These are phyloP conservation scores for Ceratocystiopsis sp. DNA, from an alignment of 2,329 filamentous ascomycete species.

Conservation along the genomic window DNA sequence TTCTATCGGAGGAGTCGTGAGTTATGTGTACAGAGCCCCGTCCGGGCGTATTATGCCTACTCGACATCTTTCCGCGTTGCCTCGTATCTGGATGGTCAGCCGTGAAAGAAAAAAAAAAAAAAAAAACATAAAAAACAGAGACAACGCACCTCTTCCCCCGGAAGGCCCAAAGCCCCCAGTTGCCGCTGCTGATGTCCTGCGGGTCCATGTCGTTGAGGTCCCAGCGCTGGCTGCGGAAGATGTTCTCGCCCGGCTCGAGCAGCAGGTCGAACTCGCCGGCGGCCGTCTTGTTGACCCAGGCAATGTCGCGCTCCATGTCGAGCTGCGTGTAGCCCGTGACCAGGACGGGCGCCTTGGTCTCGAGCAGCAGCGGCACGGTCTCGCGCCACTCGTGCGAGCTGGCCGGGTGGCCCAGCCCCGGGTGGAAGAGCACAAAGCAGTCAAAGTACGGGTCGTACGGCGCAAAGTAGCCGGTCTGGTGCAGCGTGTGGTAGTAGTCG, in stretches of 20 bases:
- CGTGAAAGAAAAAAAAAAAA: neutral
- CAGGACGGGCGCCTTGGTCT: constrained; percentile 90
- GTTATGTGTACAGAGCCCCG: neutral
- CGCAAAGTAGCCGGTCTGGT: constrained; percentile 76
- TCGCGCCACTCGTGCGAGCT: constrained; percentile 88
- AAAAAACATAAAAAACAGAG: too few relatives aligned
- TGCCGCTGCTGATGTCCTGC: constrained; percentile 84
- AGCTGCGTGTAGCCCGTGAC: constrained; percentile 91
- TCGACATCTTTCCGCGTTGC: constrained; percentile 7
- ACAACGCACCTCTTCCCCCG: constrained; percentile 72
- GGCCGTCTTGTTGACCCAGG: constrained; percentile 75
- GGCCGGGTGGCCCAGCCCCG: constrained; percentile 84
- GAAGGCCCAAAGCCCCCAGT: constrained; percentile 96
- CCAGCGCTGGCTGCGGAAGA: constrained; percentile 87
- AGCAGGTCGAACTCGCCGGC: constrained; percentile 84
- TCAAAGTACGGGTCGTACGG: constrained; percentile 98
- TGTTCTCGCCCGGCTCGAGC: constrained; percentile 83
- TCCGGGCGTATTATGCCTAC: neutral
- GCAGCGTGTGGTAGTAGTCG: constrained; percentile 94
- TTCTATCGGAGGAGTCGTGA: neutral
- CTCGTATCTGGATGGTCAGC: constrained; percentile 8
- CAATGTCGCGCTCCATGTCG: constrained; percentile 84
- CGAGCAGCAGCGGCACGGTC: constrained; percentile 73
- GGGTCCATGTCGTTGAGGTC: constrained; percentile 92
- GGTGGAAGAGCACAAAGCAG: constrained; percentile 93